Evolutionary conservation across 1,284 basidiomycete species (phyloP).

Genomic region (Heterobasidion occidentale): DNA sequence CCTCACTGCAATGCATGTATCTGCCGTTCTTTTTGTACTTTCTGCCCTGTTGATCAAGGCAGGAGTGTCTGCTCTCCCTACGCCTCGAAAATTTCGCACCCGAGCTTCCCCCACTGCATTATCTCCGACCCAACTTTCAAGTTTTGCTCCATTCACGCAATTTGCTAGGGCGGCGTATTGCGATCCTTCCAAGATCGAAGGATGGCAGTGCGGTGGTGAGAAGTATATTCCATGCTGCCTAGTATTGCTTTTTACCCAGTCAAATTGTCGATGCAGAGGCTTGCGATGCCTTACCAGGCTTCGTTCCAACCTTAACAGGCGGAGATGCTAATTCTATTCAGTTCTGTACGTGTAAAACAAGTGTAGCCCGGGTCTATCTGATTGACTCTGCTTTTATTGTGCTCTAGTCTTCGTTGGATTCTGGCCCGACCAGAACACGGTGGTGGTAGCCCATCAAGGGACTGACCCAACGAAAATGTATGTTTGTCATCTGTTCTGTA

Average conservation of each 20-base stretch:
- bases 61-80: background rate
- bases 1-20: background rate
- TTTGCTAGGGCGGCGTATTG: constrained; percentile 50
- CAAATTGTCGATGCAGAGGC: constrained; percentile 16
- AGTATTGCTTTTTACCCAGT: background rate
- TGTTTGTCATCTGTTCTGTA: background rate
- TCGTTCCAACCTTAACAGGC: constrained; percentile 27
- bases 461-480: constrained; percentile 13
- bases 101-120: constrained; percentile 21
- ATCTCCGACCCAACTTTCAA: constrained; percentile 24
- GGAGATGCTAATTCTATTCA: constrained; percentile 28
- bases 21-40: background rate
- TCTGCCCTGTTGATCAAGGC: background rate
- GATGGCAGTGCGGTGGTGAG: constrained; percentile 39
- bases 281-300: constrained; percentile 27
- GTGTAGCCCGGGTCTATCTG: constrained; percentile 2
- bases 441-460: constrained; percentile 15
- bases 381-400: constrained; percentile 4
- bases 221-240: constrained; percentile 3
- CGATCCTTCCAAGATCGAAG: constrained; percentile 25
- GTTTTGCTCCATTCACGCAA: constrained; percentile 36
- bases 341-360: constrained; percentile 21
- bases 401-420: constrained; percentile 26
- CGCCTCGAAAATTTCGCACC: background rate
- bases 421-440: constrained; percentile 15